phyloP scores from a whole-genome alignment of 2,329 filamentous ascomycete species.

The Thielaviopsis ethacetica region DNA sequence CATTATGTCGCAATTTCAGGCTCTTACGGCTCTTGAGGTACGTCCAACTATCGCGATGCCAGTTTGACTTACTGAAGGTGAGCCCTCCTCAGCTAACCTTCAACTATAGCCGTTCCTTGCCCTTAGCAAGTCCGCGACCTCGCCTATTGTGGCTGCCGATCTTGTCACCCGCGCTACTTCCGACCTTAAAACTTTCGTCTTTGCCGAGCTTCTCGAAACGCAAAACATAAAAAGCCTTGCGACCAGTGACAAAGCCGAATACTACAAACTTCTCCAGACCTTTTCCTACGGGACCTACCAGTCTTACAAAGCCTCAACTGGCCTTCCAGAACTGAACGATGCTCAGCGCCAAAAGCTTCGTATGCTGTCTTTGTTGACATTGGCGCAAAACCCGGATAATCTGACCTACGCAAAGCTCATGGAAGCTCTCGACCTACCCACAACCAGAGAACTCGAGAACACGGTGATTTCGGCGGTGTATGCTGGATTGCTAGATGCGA shows the following conservation, averaged over 20 bases:
- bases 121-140: constrained; percentile 71
- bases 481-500: constrained; percentile 63
- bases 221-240: constrained; percentile 63
- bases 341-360: constrained; percentile 72
- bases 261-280: constrained; percentile 63
- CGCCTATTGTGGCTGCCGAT: constrained; percentile 70
- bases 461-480: constrained; percentile 82
- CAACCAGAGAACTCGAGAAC: constrained; percentile 58
- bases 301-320: constrained; percentile 40
- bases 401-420: constrained; percentile 62
- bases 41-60: not conserved
- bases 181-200: constrained; percentile 79
- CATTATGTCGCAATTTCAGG: not conserved
- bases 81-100: not conserved
- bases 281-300: constrained; percentile 87
- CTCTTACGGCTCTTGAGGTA: not conserved
- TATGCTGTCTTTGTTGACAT: constrained; percentile 73
- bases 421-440: constrained; percentile 47
- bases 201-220: constrained; percentile 76
- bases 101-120: constrained; percentile 67
- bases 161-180: constrained; percentile 78
- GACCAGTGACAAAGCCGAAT: constrained; percentile 25
- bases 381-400: constrained; percentile 49
- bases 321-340: constrained; percentile 54
- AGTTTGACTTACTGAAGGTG: not conserved